Base-by-base conservation (phyloP, 2,329 filamentous ascomycete genomes). In the Colletotrichum musicola region DNA sequence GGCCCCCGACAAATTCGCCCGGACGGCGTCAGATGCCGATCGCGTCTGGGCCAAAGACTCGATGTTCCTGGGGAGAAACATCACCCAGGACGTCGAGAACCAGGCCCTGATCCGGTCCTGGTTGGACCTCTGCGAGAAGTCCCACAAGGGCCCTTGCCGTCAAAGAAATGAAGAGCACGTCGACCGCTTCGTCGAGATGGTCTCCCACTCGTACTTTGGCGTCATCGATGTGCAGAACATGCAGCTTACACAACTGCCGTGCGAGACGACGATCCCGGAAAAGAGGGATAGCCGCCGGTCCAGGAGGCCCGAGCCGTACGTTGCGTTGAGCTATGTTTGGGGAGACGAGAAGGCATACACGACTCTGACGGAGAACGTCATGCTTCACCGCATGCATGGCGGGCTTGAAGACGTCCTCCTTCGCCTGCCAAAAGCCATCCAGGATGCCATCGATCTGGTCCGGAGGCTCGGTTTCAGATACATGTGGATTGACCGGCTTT, bases 291-390 rank as follows among this genome's bases (percentile, higher is more conserved):
- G 10, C 14, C 35, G 30, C 38, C 22, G 54, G 22, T 20, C 18
- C 54, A 25, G 54, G 22, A 42, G 27, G 4, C 53, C 73, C 2
- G 80, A 83, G 47, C 74, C 79, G 20, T 84, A 83, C 55, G 72
- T 82, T 3, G 80, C 82, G 14, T 74, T 84, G n/a, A 84, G 82
- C 74, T 84, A 84, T 69, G 81, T 83, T 27, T 82, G 80, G 77
- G 80, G 79, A 1, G 35, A 54, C 4, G 38, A 58, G 7, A 30
- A n/a, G 25, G 62, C 51, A 12, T 58, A 51, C 49, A 64, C 49
- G 20, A 67, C 64, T 9, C 18, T 49, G 20, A 56, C 64, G 12
- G 53, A 61, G 20, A 55, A 55, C 14, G 49, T 62, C 2, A 54
- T 55, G 49, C 50, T 62, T 13, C 63, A 66, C 25, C 56, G 56